Percentiles rank a stretch among this genome's conserved stretches.
Conservation (phyloP, 1,139 yeast genomes). For the Yamadazyma jaroonii region DNA sequence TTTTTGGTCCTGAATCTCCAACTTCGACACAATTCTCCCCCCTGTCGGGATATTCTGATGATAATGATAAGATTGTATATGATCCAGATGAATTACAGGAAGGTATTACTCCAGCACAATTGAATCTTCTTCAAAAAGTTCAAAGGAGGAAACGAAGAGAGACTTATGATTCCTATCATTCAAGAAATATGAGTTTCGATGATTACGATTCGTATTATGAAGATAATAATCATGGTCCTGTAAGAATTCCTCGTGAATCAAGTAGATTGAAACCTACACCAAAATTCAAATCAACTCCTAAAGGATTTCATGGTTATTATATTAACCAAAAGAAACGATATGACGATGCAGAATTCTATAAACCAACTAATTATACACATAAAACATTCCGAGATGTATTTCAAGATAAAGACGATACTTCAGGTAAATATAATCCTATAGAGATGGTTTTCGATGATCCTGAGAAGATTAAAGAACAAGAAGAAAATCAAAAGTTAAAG, state of each 20-base stretch:
- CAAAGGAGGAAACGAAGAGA: constrained; percentile 5
- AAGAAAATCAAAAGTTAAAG: constrained; percentile 22
- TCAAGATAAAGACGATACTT: constrained; percentile 28
- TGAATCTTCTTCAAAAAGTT: constrained; percentile 23
- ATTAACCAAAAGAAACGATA: constrained; percentile 34
- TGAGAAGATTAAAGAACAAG: constrained; percentile 17
- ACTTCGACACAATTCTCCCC: constrained; percentile 7
- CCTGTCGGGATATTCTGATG: neutral
- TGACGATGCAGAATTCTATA: constrained; percentile 30
- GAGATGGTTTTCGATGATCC: constrained; percentile 39
- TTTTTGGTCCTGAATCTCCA: constrained; percentile 9
- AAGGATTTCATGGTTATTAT: constrained; percentile 28
- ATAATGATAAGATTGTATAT: constrained; percentile 7
- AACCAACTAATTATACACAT: constrained; percentile 41
- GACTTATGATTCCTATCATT: constrained; percentile 5
- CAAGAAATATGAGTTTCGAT: neutral
- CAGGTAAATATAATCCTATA: constrained; percentile 38
- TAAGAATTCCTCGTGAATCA: constrained; percentile 9
- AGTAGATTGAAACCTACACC: constrained; percentile 2
- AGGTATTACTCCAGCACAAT: constrained; percentile 38
- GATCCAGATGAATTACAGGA: constrained; percentile 34
- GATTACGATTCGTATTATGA: constrained; percentile 7
- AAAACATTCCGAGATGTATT: constrained; percentile 42
- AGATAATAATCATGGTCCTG: neutral
- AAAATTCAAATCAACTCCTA: constrained; percentile 2